Conservation (phyloP, 139 green algal species). For the Mychonastes homosphaera region DNA sequence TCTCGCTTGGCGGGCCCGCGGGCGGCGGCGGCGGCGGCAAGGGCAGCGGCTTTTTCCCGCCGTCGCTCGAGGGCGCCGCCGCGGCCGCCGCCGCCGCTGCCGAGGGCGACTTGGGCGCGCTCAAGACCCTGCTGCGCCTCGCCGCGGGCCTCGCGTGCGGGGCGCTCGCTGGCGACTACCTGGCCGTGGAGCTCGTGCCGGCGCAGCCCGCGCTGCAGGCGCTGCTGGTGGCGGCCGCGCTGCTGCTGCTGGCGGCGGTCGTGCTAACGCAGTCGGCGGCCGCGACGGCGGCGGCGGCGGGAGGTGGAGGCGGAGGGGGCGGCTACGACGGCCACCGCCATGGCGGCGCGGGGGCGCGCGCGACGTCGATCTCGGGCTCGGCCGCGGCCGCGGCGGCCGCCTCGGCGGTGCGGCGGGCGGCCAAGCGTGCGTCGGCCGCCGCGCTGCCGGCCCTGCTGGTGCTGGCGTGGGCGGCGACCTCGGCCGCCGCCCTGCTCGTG, state of each 20-base stretch:
- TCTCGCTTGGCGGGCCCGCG: constrained; percentile 10
- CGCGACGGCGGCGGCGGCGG: too few species aligned
- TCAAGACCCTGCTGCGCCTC: constrained; percentile 10
- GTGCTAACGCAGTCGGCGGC: too few species aligned
- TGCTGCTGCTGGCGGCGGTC: background rate
- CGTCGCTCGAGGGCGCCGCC: background rate
- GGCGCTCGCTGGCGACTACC: constrained; percentile 59
- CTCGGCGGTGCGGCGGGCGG: too few species aligned
- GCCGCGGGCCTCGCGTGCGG: constrained; percentile 21
- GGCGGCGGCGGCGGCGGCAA: constrained; percentile 11
- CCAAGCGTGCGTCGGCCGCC: too few species aligned
- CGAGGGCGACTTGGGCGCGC: background rate
- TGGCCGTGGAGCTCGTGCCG: constrained; percentile 80
- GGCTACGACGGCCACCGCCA: too few species aligned
- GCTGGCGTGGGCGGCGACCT: constrained; percentile 23
- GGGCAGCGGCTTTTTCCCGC: background rate
- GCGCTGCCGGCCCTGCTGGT: constrained; percentile 36
- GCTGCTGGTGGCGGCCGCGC: background rate
- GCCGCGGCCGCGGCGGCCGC: too few species aligned
- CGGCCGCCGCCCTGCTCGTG: constrained; percentile 20
- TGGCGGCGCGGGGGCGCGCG: too few species aligned
- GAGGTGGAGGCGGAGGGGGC: too few species aligned
- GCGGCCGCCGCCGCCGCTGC: background rate
- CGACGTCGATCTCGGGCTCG: too few species aligned
- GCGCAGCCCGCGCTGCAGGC: constrained; percentile 56